Percentiles rank a stretch among this genome's conserved stretches.
Conservation (phyloP, 768 basidiomycete species). For the Gloeostereum incarnatum region DNA sequence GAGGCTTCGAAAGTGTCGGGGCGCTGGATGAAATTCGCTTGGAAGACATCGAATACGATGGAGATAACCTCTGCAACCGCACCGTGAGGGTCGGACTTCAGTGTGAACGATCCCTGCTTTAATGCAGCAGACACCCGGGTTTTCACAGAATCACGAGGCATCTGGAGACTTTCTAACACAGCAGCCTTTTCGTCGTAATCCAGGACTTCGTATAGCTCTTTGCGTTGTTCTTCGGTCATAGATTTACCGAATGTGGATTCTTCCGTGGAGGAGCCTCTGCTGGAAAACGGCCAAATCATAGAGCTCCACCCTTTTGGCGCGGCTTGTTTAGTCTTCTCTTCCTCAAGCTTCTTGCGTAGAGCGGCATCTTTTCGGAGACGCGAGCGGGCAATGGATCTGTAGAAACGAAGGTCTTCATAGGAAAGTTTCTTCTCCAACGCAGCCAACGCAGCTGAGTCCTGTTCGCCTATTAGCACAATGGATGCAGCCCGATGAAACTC, state of each 20-base stretch:
- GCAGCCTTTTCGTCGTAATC: conserved; percentile 88
- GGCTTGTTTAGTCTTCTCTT: conserved; percentile 46
- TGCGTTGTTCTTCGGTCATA: conserved; percentile 87
- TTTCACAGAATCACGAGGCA: conserved; percentile 75
- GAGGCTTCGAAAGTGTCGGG: conserved; percentile 82
- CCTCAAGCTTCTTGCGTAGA: conserved; percentile 58
- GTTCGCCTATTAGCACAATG: not conserved
- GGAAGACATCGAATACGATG: conserved; percentile 79
- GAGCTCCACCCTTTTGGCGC: conserved; percentile 46
- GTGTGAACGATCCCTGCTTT: conserved; percentile 78
- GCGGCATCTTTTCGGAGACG: conserved; percentile 80
- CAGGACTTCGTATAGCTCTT: conserved; percentile 81
- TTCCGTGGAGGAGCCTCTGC: conserved; percentile 18
- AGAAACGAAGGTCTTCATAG: conserved; percentile 95
- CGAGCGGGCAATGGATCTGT: conserved; percentile 89
- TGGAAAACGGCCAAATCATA: conserved; percentile 78
- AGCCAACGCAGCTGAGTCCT: conserved; percentile 50
- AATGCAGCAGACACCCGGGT: conserved; percentile 67
- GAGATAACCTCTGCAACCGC: conserved; percentile 66
- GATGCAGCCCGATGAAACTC: not conserved
- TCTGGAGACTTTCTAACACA: conserved; percentile 57
- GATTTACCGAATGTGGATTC: conserved; percentile 51
- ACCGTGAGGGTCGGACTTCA: conserved; percentile 68
- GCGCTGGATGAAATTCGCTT: conserved; percentile 76
- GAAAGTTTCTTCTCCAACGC: conserved; percentile 73